Evolutionary conservation across 176 grass and related monocot species (phyloP).

Genomic region (Canna indica): DNA sequence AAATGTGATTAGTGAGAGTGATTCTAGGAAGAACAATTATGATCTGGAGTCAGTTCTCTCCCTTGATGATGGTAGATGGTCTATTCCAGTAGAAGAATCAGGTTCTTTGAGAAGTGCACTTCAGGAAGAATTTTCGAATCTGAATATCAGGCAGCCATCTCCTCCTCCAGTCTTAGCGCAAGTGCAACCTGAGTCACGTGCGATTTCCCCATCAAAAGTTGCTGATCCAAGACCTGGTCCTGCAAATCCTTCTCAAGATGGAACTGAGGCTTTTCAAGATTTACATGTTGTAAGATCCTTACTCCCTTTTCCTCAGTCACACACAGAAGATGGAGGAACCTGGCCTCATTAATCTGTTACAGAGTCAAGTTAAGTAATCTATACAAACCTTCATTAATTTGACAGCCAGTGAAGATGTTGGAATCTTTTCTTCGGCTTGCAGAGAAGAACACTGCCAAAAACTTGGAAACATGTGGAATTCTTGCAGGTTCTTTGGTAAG

Average conservation of each 20-base stretch:
- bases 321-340: background rate
- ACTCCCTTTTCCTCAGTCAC: background rate
- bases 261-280: conserved; percentile 57
- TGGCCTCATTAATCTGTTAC: conserved; percentile 15
- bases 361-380: conserved; percentile 8
- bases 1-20: conserved; percentile 23
- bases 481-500: conserved; percentile 95
- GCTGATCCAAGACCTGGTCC: conserved; percentile 87
- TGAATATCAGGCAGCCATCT: conserved; percentile 80
- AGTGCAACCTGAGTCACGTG: conserved; percentile 42
- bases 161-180: conserved; percentile 81
- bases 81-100: conserved; percentile 38
- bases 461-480: conserved; percentile 98
- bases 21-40: conserved; percentile 37
- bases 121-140: conserved; percentile 47
- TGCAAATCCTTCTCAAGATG: conserved; percentile 21
- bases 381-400: conserved; percentile 23
- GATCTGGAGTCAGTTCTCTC: conserved; percentile 89
- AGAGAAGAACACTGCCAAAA: conserved; percentile 75
- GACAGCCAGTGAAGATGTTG: conserved; percentile 89
- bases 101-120: conserved; percentile 29
- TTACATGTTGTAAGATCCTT: conserved; percentile 83
- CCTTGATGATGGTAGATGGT: conserved; percentile 96
- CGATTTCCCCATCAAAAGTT: conserved; percentile 72
- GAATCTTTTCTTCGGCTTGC: conserved; percentile 95